Base-by-base conservation (phyloP, 345 rosid species). In the Pistacia integerrima region DNA sequence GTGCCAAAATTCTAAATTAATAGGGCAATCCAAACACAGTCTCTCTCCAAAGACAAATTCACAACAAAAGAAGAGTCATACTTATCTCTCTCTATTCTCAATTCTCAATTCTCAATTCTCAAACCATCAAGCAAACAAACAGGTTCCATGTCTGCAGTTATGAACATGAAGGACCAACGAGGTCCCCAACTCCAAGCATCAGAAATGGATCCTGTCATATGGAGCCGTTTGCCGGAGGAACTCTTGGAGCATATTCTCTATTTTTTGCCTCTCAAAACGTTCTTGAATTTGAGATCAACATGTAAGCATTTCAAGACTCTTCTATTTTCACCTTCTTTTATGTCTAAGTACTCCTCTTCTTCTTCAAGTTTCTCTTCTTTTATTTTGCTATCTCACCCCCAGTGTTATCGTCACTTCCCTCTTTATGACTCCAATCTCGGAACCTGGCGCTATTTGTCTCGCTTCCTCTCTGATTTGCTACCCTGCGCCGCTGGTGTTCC, bases 301-400 rank as follows among this genome's bases (percentile, higher is more conserved):
- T 92, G 94, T 74, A 88, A 86, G 76, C 87, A 74, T 67, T 91
- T 91, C 87, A 80, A 78, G 33, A 86, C 94, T 69, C 92, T 91
- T 17, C 20, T 84, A 0, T 85, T 75, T 71, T 85, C 93, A 28
- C 91, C 90, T 54, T 61, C 82, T 54, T 91, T 91, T 81, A 77
- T 87, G 46, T 90, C 98, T 76, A 89, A 77, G 58, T 85, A 71
- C 82, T 76, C 30, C 17, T 79, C 92, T 77, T 81, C 80, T 71
- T 76, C 78, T 4, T 75, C 81, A 35, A 75, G 85, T 48, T 76
- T 86, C 69, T 84, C 97, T 78, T 87, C 94, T 0, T 92, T 90
- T 63, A 88, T 95, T 67, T 79, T 93, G 77, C 90, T 93, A 65
- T 93, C 94, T 59, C 97, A 93, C 66, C 94, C 97, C 67, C 93